Evolutionary conservation across 192 early-diverging fungal genomes (phyloP), one percentile per base, ranked within the genome.

Genomic region (Gonapodya prolifera): DNA sequence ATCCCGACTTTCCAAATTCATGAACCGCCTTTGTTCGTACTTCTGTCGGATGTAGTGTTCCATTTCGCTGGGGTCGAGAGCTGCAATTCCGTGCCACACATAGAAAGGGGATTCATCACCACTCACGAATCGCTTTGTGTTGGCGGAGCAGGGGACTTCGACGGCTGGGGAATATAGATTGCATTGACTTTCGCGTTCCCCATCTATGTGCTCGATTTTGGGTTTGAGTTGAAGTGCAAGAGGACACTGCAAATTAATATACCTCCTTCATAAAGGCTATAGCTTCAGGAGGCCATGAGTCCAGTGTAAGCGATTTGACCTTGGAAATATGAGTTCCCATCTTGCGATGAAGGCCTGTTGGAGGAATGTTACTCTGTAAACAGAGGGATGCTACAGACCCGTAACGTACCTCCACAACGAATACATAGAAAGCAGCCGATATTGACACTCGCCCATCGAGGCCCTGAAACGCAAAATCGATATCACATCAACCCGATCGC

Each of bases 371-470:
- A 61, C 45, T 8, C 8, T 61, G 8, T 61, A 61, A 61, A 61
- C 8, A 8, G 8, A 61, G n/a, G n/a, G n/a, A n/a, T n/a, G 45
- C 45, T 61, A 61, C 8, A 61, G 45, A 61, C 8, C n/a, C n/a
- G 45, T 61, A 16, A 16, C 45, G 8, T 61, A 61, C 45, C 45
- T 70, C 86, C 91, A 83, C 97, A 99, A 1, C 95, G 87, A 33
- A 98, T 97, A 85, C 97, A 99, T 35, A 99, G 80, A 79, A 99
- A 97, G 36, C 95, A 85, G 1, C 96, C 95, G 35, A 98, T 80
- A 80, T 94, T 95, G 91, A 91, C 92, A 0, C 94, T 95, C 34
- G 92, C 89, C 92, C 92, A 94, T 69, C 91, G 91, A 28, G 93
- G 91, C n/a, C 89, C 92, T 94, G 88, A 8, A 77, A 1, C 0